Conservation (phyloP, 768 basidiomycete genomes). For the Daedalea quercina region DNA sequence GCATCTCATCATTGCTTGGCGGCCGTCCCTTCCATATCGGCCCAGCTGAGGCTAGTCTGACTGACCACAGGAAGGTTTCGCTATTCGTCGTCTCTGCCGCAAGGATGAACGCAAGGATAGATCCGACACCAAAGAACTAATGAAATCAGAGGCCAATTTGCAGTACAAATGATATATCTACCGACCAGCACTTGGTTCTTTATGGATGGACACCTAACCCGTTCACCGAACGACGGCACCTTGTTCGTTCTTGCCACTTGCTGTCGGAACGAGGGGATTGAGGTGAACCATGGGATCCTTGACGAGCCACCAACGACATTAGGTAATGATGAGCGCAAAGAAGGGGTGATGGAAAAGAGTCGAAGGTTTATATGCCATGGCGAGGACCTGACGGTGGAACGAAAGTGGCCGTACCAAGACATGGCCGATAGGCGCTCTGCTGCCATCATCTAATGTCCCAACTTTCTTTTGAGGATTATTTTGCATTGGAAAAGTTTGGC, state of each 20-base stretch:
- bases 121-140: neutral
- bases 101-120: neutral
- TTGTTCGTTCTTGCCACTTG: slow-evolving; percentile 1
- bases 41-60: neutral
- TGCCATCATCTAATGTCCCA: no score
- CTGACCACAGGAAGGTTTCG: slow-evolving; percentile 1
- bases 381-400: no score
- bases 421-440: no score
- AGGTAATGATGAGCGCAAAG: no score
- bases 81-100: neutral
- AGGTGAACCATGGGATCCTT: neutral
- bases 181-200: slow-evolving; percentile 6
- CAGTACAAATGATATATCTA: neutral
- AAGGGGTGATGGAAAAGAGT: no score
- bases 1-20: slow-evolving; percentile 4
- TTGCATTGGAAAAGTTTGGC: no score
- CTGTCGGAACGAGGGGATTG: neutral
- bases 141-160: neutral
- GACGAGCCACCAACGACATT: no score
- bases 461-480: no score
- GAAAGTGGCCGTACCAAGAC: no score
- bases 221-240: slow-evolving; percentile 1
- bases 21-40: neutral
- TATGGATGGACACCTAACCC: neutral
- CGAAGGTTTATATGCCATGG: no score